Evolutionary conservation across 2,329 filamentous ascomycete genomes (phyloP).

Genomic region (Sclerotiophoma versabilis): DNA sequence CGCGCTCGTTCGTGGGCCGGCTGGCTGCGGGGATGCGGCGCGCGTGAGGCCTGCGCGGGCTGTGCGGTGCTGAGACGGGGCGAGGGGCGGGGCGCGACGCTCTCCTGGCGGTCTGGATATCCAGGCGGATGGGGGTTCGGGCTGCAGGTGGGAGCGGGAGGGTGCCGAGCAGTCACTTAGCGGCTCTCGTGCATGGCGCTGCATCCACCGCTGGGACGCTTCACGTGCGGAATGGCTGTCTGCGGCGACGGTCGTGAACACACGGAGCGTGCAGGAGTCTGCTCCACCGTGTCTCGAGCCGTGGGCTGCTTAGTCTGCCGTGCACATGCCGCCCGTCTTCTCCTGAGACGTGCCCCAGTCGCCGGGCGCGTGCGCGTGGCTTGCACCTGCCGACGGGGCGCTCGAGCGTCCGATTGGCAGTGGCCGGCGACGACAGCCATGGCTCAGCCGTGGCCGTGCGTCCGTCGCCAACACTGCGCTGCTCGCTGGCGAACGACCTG

Average conservation of each 20-base stretch:
- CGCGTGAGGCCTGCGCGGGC: neutral
- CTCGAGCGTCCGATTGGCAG: constrained; percentile 13
- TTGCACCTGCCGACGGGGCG: constrained; percentile 5
- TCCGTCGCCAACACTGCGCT: neutral
- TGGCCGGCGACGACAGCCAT: neutral
- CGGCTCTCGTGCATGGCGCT: constrained; percentile 13
- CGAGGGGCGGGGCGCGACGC: constrained; percentile 6
- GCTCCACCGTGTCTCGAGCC: constrained; percentile 13
- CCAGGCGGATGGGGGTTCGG: constrained; percentile 11
- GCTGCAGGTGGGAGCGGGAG: constrained; percentile 24
- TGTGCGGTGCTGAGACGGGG: constrained; percentile 3
- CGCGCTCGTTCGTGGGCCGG: neutral
- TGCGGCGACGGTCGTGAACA: neutral
- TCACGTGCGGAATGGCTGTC: neutral
- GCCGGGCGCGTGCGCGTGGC: neutral
- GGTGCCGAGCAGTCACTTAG: constrained; percentile 25
- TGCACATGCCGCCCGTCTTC: constrained; percentile 7
- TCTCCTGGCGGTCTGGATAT: constrained; percentile 5
- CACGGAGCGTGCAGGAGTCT: constrained; percentile 17
- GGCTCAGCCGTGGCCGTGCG: neutral
- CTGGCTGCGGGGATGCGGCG: neutral
- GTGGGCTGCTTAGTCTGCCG: constrained; percentile 4
- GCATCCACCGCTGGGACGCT: neutral
- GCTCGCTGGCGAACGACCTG: neutral
- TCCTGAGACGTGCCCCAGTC: constrained; percentile 12